Percentiles rank a stretch among this genome's conserved stretches.
Conservation (phyloP, 2,329 filamentous ascomycete genomes). For the Diaporthe capsici region DNA sequence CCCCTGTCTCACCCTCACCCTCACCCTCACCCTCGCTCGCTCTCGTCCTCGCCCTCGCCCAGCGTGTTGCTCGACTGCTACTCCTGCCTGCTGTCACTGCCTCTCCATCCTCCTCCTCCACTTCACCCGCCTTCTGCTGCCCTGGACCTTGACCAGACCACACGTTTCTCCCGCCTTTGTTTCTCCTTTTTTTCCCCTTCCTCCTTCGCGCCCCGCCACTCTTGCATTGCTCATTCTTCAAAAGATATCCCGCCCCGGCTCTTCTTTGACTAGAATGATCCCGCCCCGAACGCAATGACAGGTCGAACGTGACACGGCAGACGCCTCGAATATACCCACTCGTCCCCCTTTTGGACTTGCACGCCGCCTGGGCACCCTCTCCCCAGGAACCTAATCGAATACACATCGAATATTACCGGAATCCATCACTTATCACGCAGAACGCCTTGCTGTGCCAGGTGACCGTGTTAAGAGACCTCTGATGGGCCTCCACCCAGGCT, state of each 20-base stretch:
- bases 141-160: slow-evolving; percentile 25
- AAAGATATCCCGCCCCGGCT: slow-evolving; percentile 30
- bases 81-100: background rate
- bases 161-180: slow-evolving; percentile 12
- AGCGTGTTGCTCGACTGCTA: slow-evolving; percentile 21
- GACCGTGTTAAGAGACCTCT: slow-evolving; percentile 29
- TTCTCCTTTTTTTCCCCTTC: slow-evolving; percentile 5
- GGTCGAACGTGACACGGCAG: slow-evolving; percentile 36
- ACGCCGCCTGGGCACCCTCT: slow-evolving; percentile 14
- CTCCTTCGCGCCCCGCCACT: slow-evolving; percentile 16
- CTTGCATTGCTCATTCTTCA: slow-evolving; percentile 23
- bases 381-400: slow-evolving; percentile 14
- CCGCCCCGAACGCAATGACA: slow-evolving; percentile 41
- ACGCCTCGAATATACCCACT: slow-evolving; percentile 33
- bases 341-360: slow-evolving; percentile 16
- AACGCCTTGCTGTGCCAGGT: slow-evolving; percentile 34
- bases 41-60: slow-evolving; percentile 23
- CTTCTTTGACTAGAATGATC: slow-evolving; percentile 30
- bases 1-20: slow-evolving; percentile 27
- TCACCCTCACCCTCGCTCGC: slow-evolving; percentile 8
- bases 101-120: background rate
- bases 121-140: slow-evolving; percentile 1
- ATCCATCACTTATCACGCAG: slow-evolving; percentile 10
- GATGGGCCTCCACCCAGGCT: slow-evolving; percentile 35
- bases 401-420: slow-evolving; percentile 6